phyloP scores from a whole-genome alignment of 2,329 filamentous ascomycete species.

The Diaporthe citri region DNA sequence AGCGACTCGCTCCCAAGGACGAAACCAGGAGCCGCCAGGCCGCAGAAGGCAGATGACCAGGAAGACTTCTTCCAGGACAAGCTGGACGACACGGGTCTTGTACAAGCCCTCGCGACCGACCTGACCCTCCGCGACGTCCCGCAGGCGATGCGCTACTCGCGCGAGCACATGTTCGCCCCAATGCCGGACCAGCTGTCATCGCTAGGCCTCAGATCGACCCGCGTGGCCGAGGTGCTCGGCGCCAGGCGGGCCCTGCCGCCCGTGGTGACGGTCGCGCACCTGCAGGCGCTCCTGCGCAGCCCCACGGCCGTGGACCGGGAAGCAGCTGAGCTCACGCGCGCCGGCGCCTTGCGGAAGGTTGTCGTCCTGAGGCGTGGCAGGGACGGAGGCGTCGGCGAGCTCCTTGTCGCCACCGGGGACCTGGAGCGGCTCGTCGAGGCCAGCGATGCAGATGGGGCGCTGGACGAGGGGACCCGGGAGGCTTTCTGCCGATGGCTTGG shows the following conservation, averaged over 20 bases:
- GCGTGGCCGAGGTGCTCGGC: constrained; percentile 73
- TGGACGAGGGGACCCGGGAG: constrained; percentile 59
- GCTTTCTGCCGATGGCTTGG: constrained; percentile 66
- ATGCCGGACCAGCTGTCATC: constrained; percentile 65
- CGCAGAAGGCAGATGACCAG: constrained; percentile 44
- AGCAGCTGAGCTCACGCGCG: constrained; percentile 69
- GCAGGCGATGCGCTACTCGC: constrained; percentile 74
- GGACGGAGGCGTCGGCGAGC: constrained; percentile 70
- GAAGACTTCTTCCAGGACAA: constrained; percentile 57
- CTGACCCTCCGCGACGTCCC: constrained; percentile 71
- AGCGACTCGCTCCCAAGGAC: constrained; percentile 40
- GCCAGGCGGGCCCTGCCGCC: constrained; percentile 71
- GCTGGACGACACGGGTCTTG: constrained; percentile 72
- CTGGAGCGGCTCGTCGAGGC: constrained; percentile 63
- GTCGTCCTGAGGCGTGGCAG: constrained; percentile 71
- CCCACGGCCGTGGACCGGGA: constrained; percentile 77
- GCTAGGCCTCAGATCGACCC: constrained; percentile 71
- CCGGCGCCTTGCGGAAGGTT: constrained; percentile 71
- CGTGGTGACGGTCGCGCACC: constrained; percentile 74
- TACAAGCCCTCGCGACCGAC: constrained; percentile 66
- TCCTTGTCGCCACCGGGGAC: constrained; percentile 69
- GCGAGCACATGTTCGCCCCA: constrained; percentile 71
- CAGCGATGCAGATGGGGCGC: constrained; percentile 47
- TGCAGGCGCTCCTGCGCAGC: constrained; percentile 72
- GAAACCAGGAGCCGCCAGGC: constrained; percentile 32